Conservation (phyloP, 164 flowering plant species). For the Vitis labrusca region DNA sequence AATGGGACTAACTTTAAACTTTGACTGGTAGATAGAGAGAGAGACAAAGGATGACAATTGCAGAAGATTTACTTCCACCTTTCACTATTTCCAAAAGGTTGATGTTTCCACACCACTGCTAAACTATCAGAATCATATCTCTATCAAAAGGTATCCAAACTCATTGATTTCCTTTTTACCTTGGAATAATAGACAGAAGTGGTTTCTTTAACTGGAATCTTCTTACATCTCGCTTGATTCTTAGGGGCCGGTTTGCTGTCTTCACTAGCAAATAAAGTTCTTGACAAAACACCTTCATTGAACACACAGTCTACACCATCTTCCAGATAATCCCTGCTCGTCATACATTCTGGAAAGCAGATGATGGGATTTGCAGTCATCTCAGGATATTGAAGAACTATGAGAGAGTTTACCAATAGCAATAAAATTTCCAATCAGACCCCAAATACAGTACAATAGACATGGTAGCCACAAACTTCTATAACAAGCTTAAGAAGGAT, state of each 20-base stretch:
- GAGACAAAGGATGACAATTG: background rate
- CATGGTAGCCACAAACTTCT: background rate
- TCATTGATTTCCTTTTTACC: background rate
- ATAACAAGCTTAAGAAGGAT: background rate
- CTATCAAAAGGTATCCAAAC: background rate
- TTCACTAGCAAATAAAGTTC: background rate
- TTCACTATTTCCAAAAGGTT: background rate
- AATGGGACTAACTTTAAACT: too few relatives aligned
- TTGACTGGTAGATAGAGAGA: background rate
- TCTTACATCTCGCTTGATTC: background rate
- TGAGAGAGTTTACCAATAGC: background rate
- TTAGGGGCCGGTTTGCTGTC: background rate
- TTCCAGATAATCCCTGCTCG: background rate
- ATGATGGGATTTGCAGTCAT: background rate
- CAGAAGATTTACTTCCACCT: background rate
- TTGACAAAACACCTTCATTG: background rate
- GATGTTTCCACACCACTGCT: background rate
- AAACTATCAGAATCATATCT: background rate
- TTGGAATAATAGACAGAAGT: conserved; percentile 4
- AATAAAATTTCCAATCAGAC: background rate
- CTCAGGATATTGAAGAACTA: background rate
- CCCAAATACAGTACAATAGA: background rate
- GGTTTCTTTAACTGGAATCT: conserved; percentile 9
- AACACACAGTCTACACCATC: background rate
- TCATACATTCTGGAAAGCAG: background rate